A percentile compares a stretch with the other conserved stretches of the same genome.
Conservation (phyloP, 2,329 filamentous ascomycete species). For the Pyrenophora teres region DNA sequence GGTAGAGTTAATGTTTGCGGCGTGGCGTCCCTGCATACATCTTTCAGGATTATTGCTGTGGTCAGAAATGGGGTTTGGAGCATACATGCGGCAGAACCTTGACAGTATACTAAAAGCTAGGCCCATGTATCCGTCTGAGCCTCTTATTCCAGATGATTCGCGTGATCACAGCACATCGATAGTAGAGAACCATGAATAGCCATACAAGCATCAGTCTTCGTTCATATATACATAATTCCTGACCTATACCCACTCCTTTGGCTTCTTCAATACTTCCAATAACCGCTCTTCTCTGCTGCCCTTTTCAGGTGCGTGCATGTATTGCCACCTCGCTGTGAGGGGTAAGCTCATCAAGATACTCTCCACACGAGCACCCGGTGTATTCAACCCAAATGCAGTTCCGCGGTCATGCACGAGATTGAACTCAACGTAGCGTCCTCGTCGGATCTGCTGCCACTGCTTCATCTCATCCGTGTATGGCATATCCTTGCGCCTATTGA, state of each 20-base stretch:
- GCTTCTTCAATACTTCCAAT: constrained; percentile 70
- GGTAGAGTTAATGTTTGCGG: too few relatives aligned
- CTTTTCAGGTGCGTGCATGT: constrained; percentile 86
- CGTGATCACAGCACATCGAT: too few relatives aligned
- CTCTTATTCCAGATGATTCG: too few relatives aligned
- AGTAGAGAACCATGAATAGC: too few relatives aligned
- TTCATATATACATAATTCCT: neutral
- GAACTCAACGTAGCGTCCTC: constrained; percentile 98
- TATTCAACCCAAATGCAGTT: constrained; percentile 91
- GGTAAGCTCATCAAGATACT: constrained; percentile 98
- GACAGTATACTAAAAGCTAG: too few relatives aligned
- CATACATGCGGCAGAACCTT: too few relatives aligned
- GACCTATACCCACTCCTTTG: constrained; percentile 61
- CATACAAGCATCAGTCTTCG: neutral
- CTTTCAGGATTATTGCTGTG: too few relatives aligned
- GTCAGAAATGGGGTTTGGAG: too few relatives aligned
- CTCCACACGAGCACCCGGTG: constrained; percentile 87
- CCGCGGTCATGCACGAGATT: constrained; percentile 97
- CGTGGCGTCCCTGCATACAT: too few relatives aligned
- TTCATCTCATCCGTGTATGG: constrained; percentile 84
- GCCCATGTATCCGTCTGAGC: too few relatives aligned
- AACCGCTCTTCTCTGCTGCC: constrained; percentile 78
- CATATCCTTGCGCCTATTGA: constrained; percentile 89
- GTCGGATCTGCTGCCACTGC: constrained; percentile 92
- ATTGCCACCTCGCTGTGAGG: constrained; percentile 89